Base-by-base conservation (phyloP, 1,284 basidiomycete species). In the Cryptococcus floricola region DNA sequence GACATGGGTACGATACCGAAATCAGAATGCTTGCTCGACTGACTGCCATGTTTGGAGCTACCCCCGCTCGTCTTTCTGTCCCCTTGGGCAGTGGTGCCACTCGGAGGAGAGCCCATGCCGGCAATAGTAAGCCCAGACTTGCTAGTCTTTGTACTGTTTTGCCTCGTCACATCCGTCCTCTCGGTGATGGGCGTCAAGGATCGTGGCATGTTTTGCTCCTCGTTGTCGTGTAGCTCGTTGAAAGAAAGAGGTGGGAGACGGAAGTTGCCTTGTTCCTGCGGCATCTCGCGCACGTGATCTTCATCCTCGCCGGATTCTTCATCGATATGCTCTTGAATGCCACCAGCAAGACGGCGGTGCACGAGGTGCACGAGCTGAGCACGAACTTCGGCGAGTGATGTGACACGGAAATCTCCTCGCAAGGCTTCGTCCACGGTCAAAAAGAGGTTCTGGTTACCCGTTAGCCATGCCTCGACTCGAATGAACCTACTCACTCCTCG, bases 381-480 rank as follows among this genome's bases (percentile, higher is more conserved):
- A 9, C 90, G 82, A 59, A 90, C 82, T 7, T 79, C 78, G 2
- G 88, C 85, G 2, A 89, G 89, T 38, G 83, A 82, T 63, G 89
- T 88, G 55, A 89, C 86, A 48, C 88, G 81, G 56, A 87, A 86
- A 70, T 95, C 88, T 62, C 91, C 79, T 39, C 77, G 78, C 72
- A 94, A 87, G 14, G 89, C 89, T 13, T 85, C 79, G 64, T 93
- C 91, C 49, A 91, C 84, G 59, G 92, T 89, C 55, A 98, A 81
- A 81, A 97, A 98, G 19, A 97, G 84, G 50, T 86, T 81, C 88
- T 87, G 63, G 3, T 8, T 9, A 2, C 25, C 8, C n/a, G 31
- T 50, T 16, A 50, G 48, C 34, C 13, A 10, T 38, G 19, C n/a
- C 19, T 12, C n/a, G 4, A 39, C 27, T 37, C 25, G 39, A 41